Evolutionary conservation across 768 basidiomycete species (phyloP).

Genomic region (Sarcodon aspratus): DNA sequence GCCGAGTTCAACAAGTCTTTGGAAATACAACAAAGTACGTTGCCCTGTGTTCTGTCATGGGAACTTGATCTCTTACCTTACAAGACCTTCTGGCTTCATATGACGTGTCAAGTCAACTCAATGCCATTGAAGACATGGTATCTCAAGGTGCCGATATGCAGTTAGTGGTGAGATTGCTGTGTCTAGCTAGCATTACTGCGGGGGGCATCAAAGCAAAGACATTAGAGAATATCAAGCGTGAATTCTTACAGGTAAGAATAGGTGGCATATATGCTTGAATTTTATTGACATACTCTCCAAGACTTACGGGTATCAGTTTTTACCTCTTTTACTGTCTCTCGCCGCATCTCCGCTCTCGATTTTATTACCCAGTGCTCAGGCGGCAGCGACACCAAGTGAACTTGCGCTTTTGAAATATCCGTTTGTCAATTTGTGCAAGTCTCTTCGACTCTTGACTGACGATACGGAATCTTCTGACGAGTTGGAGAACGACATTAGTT

Average conservation of each 20-base stretch:
- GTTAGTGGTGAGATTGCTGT: slow-evolving; percentile 67
- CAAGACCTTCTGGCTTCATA: slow-evolving; percentile 92
- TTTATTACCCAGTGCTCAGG: slow-evolving; percentile 58
- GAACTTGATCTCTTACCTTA: slow-evolving; percentile 1
- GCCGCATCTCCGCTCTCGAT: slow-evolving; percentile 56
- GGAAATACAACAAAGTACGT: slow-evolving; percentile 91
- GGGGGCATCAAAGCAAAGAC: slow-evolving; percentile 83
- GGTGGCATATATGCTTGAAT: background rate
- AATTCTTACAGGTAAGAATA: slow-evolving; percentile 64
- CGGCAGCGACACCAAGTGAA: slow-evolving; percentile 31
- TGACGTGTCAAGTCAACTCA: slow-evolving; percentile 67
- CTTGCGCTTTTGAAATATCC: slow-evolving; percentile 48
- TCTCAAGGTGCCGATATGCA: slow-evolving; percentile 79
- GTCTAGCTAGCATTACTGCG: slow-evolving; percentile 73
- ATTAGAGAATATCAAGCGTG: slow-evolving; percentile 83
- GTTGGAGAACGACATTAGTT: slow-evolving; percentile 89
- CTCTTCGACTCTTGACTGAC: slow-evolving; percentile 86
- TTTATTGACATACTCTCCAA: slow-evolving; percentile 22
- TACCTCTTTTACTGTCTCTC: slow-evolving; percentile 58
- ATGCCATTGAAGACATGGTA: slow-evolving; percentile 85
- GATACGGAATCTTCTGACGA: slow-evolving; percentile 72
- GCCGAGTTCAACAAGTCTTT: slow-evolving; percentile 86
- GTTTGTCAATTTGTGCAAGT: slow-evolving; percentile 65
- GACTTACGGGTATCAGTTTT: slow-evolving; percentile 68
- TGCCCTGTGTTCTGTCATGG: background rate